Percentiles rank a stretch among this genome's conserved stretches.
phyloP scores from a whole-genome alignment of 306 rosid species.

The Vigna mungo region DNA sequence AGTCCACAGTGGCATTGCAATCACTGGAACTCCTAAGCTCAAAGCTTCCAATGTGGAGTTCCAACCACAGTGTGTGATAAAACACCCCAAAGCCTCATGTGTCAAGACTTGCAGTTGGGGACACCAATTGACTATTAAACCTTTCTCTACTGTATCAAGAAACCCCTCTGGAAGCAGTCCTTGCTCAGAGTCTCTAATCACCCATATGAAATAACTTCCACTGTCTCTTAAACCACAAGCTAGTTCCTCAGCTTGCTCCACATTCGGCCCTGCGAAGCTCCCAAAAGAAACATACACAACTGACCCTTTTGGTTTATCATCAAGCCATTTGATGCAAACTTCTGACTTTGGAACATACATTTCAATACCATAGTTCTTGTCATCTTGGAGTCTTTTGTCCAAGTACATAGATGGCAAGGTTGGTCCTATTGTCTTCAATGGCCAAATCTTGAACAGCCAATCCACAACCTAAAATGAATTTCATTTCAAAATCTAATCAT shows the following conservation, averaged over 20 bases:
- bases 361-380: conserved; percentile 44
- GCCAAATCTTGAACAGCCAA: conserved; percentile 46
- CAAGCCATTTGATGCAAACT: conserved; percentile 46
- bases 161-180: conserved; percentile 17
- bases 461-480: conserved; percentile 42
- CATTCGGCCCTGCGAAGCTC: conserved; percentile 27
- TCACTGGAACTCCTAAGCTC: conserved; percentile 42
- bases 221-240: conserved; percentile 33
- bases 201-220: conserved; percentile 39
- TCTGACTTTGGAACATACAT: conserved; percentile 40
- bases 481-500: background rate
- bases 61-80: conserved; percentile 46
- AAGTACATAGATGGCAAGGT: conserved; percentile 38
- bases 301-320: conserved; percentile 37
- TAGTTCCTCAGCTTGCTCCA: conserved; percentile 39
- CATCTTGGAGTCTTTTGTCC: conserved; percentile 42
- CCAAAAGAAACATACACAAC: conserved; percentile 46
- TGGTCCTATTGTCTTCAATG: conserved; percentile 42
- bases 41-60: conserved; percentile 43
- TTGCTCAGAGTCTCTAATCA: conserved; percentile 35
- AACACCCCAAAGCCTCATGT: conserved; percentile 45
- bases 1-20: conserved; percentile 44
- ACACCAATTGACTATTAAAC: conserved; percentile 39
- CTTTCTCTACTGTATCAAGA: conserved; percentile 23
- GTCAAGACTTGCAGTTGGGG: conserved; percentile 36